A percentile compares a stretch with the other conserved stretches of the same genome.
phyloP scores from a whole-genome alignment of 192 early-diverging fungal species.

The Backusella macrospora region DNA sequence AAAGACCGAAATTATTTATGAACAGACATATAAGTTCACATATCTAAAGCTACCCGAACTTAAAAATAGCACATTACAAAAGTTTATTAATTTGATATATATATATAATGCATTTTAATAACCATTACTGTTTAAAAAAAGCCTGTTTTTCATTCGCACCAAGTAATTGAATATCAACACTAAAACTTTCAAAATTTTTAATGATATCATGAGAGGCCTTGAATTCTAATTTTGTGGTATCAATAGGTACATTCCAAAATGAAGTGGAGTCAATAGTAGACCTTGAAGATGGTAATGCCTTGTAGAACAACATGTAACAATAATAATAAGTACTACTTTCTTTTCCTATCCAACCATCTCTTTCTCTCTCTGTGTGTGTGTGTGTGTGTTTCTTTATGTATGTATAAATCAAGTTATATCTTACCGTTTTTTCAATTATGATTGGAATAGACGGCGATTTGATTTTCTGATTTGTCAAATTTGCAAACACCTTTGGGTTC shows the following conservation, averaged over 20 bases:
- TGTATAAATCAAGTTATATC: background rate
- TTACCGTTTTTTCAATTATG: background rate
- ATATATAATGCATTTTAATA: too few relatives aligned
- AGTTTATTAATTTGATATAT: too few relatives aligned
- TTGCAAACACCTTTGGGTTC: background rate
- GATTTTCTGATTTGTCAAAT: background rate
- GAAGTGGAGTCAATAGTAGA: background rate
- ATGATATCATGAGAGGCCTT: background rate
- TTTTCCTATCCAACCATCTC: background rate
- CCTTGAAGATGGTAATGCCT: background rate
- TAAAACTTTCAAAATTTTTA: conserved; percentile 2
- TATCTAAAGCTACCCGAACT: too few relatives aligned
- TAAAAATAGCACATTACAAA: too few relatives aligned
- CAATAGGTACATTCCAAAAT: background rate
- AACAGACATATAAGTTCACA: too few relatives aligned
- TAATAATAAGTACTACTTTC: background rate
- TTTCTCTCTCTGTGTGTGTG: background rate
- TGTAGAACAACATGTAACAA: background rate
- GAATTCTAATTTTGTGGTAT: background rate
- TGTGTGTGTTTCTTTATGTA: background rate
- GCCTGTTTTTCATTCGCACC: background rate
- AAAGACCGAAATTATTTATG: too few relatives aligned
- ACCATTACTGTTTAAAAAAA: background rate
- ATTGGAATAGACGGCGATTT: background rate
- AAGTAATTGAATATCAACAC: background rate